Evolutionary conservation across 768 basidiomycete species (phyloP).

Genomic region (Asterophora parasitica): DNA sequence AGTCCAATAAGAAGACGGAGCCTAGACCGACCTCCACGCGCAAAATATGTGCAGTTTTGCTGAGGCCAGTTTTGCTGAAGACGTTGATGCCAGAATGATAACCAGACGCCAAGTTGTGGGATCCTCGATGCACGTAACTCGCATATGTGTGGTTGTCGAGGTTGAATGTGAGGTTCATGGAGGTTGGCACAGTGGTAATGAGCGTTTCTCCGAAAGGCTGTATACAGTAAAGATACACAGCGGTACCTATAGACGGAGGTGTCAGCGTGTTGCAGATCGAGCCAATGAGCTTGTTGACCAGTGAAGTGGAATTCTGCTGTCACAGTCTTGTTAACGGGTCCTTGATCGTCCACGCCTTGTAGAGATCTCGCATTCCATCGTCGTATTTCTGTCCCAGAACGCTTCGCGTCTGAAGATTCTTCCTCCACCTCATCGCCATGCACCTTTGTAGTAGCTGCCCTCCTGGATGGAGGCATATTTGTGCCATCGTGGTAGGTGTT

Average conservation of each 20-base stretch:
- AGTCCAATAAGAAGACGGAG: slow-evolving; percentile 47
- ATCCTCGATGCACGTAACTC: slow-evolving; percentile 26
- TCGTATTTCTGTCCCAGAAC: too few species aligned
- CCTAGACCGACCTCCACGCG: slow-evolving; percentile 37
- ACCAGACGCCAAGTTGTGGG: slow-evolving; percentile 18
- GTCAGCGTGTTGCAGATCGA: neutral
- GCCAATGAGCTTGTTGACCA: slow-evolving; percentile 25
- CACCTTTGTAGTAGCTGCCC: too few species aligned
- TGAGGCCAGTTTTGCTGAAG: slow-evolving; percentile 29
- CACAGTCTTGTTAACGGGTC: slow-evolving; percentile 26
- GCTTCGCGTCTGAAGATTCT: too few species aligned
- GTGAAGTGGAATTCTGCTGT: slow-evolving; percentile 39
- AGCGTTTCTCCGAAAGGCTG: slow-evolving; percentile 24
- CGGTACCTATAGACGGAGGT: slow-evolving; percentile 33
- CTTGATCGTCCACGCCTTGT: slow-evolving; percentile 23
- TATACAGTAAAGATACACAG: slow-evolving; percentile 42
- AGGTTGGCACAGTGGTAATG: slow-evolving; percentile 27
- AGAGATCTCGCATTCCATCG: too few species aligned
- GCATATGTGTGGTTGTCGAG: slow-evolving; percentile 32
- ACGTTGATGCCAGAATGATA: slow-evolving; percentile 33
- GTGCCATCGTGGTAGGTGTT: slow-evolving; percentile 34
- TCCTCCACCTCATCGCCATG: slow-evolving; percentile 4
- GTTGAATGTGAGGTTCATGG: slow-evolving; percentile 40
- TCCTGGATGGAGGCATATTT: slow-evolving; percentile 19
- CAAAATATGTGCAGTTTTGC: slow-evolving; percentile 37